A percentile compares a stretch with the other conserved stretches of the same genome.
phyloP scores from a whole-genome alignment of 2,329 filamentous ascomycete species.

The Cercospora janseana region DNA sequence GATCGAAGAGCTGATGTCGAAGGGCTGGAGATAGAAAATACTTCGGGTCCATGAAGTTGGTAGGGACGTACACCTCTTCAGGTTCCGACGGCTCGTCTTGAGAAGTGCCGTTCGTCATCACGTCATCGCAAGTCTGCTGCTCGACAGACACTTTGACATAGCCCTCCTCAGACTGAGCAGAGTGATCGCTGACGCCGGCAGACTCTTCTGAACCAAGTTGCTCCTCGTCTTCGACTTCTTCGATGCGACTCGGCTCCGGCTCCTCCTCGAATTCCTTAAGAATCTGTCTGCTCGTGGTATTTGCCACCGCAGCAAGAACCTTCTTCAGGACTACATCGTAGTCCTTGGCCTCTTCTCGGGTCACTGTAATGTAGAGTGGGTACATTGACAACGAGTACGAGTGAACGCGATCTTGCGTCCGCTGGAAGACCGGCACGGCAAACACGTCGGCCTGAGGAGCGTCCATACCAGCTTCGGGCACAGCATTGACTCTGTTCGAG shows the following conservation, averaged over 20 bases:
- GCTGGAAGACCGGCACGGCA: slow-evolving; percentile 70
- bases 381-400: slow-evolving; percentile 35
- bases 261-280: slow-evolving; percentile 51
- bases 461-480: slow-evolving; percentile 51
- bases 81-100: slow-evolving; percentile 2
- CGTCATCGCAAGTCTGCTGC: slow-evolving; percentile 42
- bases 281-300: slow-evolving; percentile 69
- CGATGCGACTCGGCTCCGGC: slow-evolving; percentile 1
- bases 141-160: slow-evolving; percentile 88
- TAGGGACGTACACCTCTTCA: slow-evolving; percentile 28
- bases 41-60: slow-evolving; percentile 32
- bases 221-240: slow-evolving; percentile 38
- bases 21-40: slow-evolving; percentile 58
- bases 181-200: slow-evolving; percentile 69
- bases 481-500: slow-evolving; percentile 44
- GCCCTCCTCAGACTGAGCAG: slow-evolving; percentile 83
- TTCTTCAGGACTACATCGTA: slow-evolving; percentile 77
- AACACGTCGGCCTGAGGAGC: slow-evolving; percentile 64
- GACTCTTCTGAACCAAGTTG: slow-evolving; percentile 50
- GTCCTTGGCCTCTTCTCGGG: slow-evolving; percentile 65
- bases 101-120: slow-evolving; percentile 10
- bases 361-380: slow-evolving; percentile 69
- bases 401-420: slow-evolving; percentile 48
- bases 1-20: slow-evolving; percentile 68
- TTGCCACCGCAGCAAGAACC: slow-evolving; percentile 70